phyloP scores from a whole-genome alignment of 208 protist species.

The Phytomonas sp. region DNA sequence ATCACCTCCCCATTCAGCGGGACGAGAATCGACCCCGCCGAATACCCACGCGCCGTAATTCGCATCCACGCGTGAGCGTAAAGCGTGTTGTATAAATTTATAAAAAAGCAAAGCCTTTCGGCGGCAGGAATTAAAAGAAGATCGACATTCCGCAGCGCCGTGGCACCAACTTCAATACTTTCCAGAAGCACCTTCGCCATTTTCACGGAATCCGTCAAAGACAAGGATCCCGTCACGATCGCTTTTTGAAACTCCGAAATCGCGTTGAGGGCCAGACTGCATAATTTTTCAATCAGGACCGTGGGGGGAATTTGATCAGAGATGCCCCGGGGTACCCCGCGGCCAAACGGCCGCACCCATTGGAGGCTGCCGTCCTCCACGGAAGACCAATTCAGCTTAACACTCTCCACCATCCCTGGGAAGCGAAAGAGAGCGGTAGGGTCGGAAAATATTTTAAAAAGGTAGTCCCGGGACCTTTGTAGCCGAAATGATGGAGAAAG shows the following conservation, averaged over 20 bases:
- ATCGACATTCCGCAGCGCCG: slow-evolving; percentile 5
- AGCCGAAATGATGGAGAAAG: neutral
- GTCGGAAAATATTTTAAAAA: neutral
- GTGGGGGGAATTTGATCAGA: neutral
- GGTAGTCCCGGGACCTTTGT: neutral
- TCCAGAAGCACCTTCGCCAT: neutral
- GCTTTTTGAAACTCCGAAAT: neutral
- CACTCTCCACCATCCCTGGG: neutral
- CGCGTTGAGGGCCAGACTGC: neutral
- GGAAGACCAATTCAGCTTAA: neutral
- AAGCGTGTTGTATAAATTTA: slow-evolving; percentile 65
- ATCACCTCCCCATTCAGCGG: slow-evolving; percentile 1
- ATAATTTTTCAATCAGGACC: neutral
- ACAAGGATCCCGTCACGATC: neutral
- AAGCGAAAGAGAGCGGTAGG: neutral
- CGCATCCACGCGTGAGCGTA: slow-evolving; percentile 67
- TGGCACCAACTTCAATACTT: slow-evolving; percentile 8
- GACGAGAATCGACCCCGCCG: neutral
- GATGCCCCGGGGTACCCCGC: neutral
- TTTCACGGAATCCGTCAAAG: neutral
- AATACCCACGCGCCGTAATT: slow-evolving; percentile 1
- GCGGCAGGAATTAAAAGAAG: neutral
- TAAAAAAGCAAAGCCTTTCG: slow-evolving; percentile 12
- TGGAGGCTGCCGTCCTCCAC: neutral
- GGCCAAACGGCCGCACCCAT: neutral